Conservation (phyloP, 2,329 filamentous ascomycete genomes). For the Beauveria australis region DNA sequence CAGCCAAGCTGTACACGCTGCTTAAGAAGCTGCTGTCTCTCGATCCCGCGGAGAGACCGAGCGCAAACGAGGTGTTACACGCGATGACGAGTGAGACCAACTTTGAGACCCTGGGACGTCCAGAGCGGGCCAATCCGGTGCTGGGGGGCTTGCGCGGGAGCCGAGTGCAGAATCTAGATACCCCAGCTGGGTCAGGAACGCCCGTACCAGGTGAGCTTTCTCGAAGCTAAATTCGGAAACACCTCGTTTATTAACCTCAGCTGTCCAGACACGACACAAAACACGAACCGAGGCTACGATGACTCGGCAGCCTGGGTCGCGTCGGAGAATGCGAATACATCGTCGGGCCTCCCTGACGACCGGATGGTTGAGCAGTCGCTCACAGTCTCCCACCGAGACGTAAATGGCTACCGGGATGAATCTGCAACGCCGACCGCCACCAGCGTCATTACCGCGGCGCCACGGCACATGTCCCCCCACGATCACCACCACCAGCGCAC, state of each 20-base stretch:
- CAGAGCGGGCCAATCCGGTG: slow-evolving; percentile 27
- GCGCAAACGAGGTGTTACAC: slow-evolving; percentile 74
- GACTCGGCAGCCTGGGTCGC: not conserved
- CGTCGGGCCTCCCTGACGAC: not conserved
- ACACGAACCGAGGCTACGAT: slow-evolving; percentile 16
- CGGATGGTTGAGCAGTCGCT: not conserved
- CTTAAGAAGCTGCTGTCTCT: slow-evolving; percentile 74
- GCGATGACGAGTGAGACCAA: slow-evolving; percentile 63
- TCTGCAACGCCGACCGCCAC: not conserved
- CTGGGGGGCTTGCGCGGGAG: slow-evolving; percentile 32
- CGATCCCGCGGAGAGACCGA: slow-evolving; percentile 68
- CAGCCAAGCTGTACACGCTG: slow-evolving; percentile 75
- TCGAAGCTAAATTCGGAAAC: too few species aligned
- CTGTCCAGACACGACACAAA: slow-evolving; percentile 5
- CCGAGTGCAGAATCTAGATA: slow-evolving; percentile 48
- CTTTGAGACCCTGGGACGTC: slow-evolving; percentile 33
- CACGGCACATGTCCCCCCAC: not conserved
- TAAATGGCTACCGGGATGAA: not conserved
- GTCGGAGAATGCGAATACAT: not conserved
- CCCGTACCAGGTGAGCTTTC: slow-evolving; percentile 35
- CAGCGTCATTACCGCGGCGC: not conserved
- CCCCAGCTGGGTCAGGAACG: slow-evolving; percentile 40
- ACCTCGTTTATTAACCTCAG: not conserved
- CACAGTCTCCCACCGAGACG: slow-evolving; percentile 3
- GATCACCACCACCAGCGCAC: not conserved